These are phyloP conservation scores for Rubus idaeus DNA, from an alignment of 306 rosid genomes.

Conservation along the genomic window DNA sequence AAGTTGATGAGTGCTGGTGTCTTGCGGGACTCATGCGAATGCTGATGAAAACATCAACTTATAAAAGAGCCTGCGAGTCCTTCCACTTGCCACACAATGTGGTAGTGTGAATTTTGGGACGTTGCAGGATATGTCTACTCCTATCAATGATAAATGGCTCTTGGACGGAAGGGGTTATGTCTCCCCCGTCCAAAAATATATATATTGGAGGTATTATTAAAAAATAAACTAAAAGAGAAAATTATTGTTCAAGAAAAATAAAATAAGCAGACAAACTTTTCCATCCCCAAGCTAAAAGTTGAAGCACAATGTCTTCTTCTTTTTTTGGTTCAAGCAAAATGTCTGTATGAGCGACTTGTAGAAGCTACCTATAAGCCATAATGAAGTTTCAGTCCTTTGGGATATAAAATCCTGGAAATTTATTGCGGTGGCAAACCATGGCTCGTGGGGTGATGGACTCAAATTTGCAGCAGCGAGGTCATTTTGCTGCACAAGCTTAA, in stretches of 20 bases:
- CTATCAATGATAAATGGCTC: too few species aligned
- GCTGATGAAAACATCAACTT: too few species aligned
- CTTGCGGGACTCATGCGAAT: too few species aligned
- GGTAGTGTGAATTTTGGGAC: too few species aligned
- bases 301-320: neutral
- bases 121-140: too few species aligned
- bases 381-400: neutral
- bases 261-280: neutral
- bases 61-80: too few species aligned
- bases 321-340: neutral
- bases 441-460: neutral
- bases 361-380: neutral
- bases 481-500: slow-evolving; percentile 18
- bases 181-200: too few species aligned
- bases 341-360: neutral
- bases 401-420: neutral
- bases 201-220: too few species aligned
- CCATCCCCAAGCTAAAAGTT: neutral
- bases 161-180: too few species aligned
- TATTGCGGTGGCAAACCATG: neutral
- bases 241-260: neutral
- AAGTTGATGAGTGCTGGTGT: too few species aligned
- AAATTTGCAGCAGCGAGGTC: slow-evolving; percentile 10
- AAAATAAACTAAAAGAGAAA: too few species aligned
- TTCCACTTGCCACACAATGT: too few species aligned